Base-by-base conservation (phyloP, 2,329 filamentous ascomycete species). In the Periglandula ipomoeae region DNA sequence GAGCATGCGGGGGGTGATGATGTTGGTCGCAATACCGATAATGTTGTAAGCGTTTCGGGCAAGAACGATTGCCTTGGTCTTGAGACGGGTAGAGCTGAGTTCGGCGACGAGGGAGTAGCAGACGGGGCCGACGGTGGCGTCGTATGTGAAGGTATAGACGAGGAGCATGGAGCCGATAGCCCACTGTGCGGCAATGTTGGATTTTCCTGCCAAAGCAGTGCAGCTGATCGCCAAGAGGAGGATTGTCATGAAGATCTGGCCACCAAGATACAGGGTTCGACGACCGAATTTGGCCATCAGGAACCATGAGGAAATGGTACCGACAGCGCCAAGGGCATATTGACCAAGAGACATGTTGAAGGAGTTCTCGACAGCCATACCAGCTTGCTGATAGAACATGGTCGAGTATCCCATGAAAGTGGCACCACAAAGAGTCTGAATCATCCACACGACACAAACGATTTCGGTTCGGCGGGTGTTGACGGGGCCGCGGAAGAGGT, bases 21-120 rank as follows among this genome's bases (percentile, higher is more conserved):
- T 58, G 54, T 72, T 76, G 55, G 66, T 69, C 22, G 70, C 52
- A 38, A 80, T 73, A 48, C 69, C 69, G 20, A 61, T 58, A 5
- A 76, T 61, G 52, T 79, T 75, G 62, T 76, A 79, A 19, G 67
- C 47, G 53, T 67, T 70, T 43, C 72, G 63, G 1, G 68, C 70
- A 17, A 74, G 57, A 11, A 72, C 70, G 17, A 74, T 67, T 0
- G 70, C 70, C 58, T 73, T 71, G 43, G 68, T 70, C 41, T 71
- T 65, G 19, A 74, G 64, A 35, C 71, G 70, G 4, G 70, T 72
- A 0, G 70, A 71, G 1, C 66, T 65, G 3, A 73, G 52, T 56
- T 74, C 72, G 1, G 72, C 79, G 4, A 95, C 89, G 30, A 95
- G 76, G 0, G 87, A 91, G 68, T 93, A 95, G 68, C 86, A 89